Conservation (phyloP, 768 basidiomycete species). For the Sporobolomyces phaffii region DNA sequence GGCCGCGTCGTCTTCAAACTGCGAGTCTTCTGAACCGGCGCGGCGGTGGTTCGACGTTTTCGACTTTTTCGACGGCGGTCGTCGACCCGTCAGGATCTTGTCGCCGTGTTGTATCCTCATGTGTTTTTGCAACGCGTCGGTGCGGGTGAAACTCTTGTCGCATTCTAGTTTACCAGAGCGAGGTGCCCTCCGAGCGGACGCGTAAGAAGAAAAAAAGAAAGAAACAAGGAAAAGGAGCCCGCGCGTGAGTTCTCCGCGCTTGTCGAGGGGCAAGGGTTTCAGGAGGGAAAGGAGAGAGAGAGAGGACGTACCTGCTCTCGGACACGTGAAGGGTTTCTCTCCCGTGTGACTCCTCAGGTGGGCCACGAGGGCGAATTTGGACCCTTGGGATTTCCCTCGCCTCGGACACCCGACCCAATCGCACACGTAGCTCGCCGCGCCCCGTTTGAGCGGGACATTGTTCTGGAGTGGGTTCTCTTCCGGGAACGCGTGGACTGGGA, state of each 20-base stretch:
- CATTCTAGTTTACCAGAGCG: conserved; percentile 62
- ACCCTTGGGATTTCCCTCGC: conserved; percentile 74
- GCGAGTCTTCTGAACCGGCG: conserved; percentile 19
- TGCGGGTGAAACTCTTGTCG: conserved; percentile 89
- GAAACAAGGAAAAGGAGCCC: background rate
- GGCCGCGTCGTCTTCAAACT: conserved; percentile 4
- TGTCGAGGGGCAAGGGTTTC: background rate
- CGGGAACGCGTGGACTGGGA: conserved; percentile 18
- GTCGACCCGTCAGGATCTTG: conserved; percentile 65
- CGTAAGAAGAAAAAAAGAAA: too few relatives aligned
- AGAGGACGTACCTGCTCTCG: conserved; percentile 60
- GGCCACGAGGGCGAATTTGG: conserved; percentile 80
- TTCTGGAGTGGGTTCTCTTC: conserved; percentile 49
- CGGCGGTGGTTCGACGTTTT: background rate
- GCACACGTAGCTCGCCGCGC: conserved; percentile 58
- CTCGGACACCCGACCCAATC: conserved; percentile 80
- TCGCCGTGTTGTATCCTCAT: conserved; percentile 76
- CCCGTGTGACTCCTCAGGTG: conserved; percentile 90
- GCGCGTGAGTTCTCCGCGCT: background rate
- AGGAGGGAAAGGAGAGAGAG: conserved; percentile 8
- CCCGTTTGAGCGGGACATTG: conserved; percentile 73
- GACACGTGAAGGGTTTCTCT: conserved; percentile 84
- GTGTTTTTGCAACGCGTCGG: conserved; percentile 82
- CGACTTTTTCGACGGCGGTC: conserved; percentile 22
- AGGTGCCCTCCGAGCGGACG: background rate